Conservation (phyloP, 2,329 filamentous ascomycete genomes). For the Trichoderma sp. region DNA sequence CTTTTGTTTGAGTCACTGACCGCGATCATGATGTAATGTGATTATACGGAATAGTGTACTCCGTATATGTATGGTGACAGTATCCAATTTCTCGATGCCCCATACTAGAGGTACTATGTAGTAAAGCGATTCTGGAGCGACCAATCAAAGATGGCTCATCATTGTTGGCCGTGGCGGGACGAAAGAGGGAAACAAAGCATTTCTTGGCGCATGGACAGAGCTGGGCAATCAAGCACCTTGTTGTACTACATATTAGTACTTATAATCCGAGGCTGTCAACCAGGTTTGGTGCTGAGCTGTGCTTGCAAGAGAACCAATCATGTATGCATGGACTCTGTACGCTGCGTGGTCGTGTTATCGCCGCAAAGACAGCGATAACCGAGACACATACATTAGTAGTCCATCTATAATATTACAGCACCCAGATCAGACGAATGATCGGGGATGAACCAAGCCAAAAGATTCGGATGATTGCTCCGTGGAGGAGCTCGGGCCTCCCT, state of each 20-base stretch:
- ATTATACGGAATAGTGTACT: too few relatives aligned
- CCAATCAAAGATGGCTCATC: not conserved
- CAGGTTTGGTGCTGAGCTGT: not conserved
- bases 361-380: not conserved
- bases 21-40: not conserved
- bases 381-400: too few relatives aligned
- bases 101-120: too few relatives aligned
- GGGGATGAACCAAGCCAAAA: not conserved
- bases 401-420: too few relatives aligned
- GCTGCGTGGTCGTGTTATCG: not conserved
- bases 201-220: not conserved
- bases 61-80: not conserved
- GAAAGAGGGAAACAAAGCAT: not conserved
- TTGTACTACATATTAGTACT: too few relatives aligned
- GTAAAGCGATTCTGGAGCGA: not conserved
- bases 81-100: not conserved
- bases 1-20: not conserved
- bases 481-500: conserved; percentile 6
- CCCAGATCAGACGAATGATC: not conserved
- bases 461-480: conserved; percentile 1
- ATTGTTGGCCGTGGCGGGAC: not conserved
- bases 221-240: too few relatives aligned
- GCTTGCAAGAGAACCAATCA: not conserved
- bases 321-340: too few relatives aligned
- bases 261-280: not conserved